Evolutionary conservation across 2,329 filamentous ascomycete genomes (phyloP), one percentile per base, ranked within the genome.

Genomic region (Paracorniculantispora psalliotae): DNA sequence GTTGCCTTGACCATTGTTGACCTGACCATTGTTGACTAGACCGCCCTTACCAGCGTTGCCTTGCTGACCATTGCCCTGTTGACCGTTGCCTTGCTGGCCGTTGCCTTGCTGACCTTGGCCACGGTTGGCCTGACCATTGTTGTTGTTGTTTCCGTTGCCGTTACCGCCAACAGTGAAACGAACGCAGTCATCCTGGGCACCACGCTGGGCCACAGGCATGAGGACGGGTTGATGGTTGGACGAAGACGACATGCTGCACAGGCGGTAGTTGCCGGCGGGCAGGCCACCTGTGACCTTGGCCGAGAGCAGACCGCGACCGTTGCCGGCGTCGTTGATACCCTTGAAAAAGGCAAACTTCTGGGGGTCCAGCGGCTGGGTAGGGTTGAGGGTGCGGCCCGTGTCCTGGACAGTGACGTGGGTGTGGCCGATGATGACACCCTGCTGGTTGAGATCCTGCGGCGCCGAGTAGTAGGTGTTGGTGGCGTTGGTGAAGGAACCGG

Each of bases 191-290:
- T 88, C 85, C 69, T 87, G 84, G 48, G 82, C 77, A 71, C 85
- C 85, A 70, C 85, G 82, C 73, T 87, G 85, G 58, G 85, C 85
- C 56, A 88, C 80, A 54, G 84, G 83, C 84, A 87, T 87, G 57
- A 86, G 68, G 10, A 86, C 82, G 59, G 83, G 83, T 73, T 87
- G 84, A 67, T 88, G 85, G 76, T 88, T 88, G 64, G 82, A 75
- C n/a, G 85, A 73, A 61, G 79, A 73, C 28, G 79, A 77, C 81
- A 88, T 85, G 66, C 81, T 83, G 77, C 85, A 88, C 62, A 86
- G 72, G 65, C 85, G 83, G 74, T 87, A 88, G 74, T 82, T 84
- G 37, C 85, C 84, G 3, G 77, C 75, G 3, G 83, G 82, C 2
- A 88, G 80, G 66, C 84, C 85, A 59, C 79, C 81, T 1, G 74